Evolutionary conservation across 805 yeast genomes (phyloP).

Genomic region (Kodamaea lidongshanica): DNA sequence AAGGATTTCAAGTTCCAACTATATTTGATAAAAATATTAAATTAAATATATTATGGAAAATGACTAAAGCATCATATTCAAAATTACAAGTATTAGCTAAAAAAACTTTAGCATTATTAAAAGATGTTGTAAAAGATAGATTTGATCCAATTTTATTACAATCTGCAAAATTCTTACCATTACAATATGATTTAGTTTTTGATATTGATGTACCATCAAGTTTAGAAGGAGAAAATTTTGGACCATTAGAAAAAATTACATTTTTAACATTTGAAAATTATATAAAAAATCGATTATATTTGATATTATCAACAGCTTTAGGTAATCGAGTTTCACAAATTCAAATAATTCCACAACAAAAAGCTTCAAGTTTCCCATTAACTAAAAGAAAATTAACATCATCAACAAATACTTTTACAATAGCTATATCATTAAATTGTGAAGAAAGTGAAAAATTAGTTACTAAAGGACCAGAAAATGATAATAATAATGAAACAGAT

Average conservation of each 20-base stretch:
- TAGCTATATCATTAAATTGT: constrained; percentile 68
- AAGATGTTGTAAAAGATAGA: constrained; percentile 77
- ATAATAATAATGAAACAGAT: constrained; percentile 42
- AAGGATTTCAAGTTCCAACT: constrained; percentile 70
- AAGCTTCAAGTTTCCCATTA: constrained; percentile 29
- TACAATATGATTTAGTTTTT: constrained; percentile 64
- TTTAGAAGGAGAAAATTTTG: constrained; percentile 43
- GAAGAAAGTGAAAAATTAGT: constrained; percentile 73
- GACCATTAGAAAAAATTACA: constrained; percentile 66
- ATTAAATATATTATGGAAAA: constrained; percentile 74
- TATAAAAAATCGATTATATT: constrained; percentile 54
- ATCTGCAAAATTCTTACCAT: constrained; percentile 43
- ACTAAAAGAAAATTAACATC: constrained; percentile 49
- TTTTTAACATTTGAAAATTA: constrained; percentile 65
- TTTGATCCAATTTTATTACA: constrained; percentile 72
- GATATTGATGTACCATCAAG: constrained; percentile 44
- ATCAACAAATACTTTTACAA: constrained; percentile 27
- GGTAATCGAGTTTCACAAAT: constrained; percentile 43
- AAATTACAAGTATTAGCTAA: constrained; percentile 59
- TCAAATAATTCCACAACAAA: constrained; percentile 24
- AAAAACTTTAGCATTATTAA: constrained; percentile 60
- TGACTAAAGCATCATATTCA: constrained; percentile 63
- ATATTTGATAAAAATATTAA: constrained; percentile 70
- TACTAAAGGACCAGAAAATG: constrained; percentile 75
- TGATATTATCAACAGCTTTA: constrained; percentile 51